A percentile compares a stretch with the other conserved stretches of the same genome.
These are phyloP conservation scores for Pulveroboletus sp. DNA, from an alignment of 768 basidiomycete genomes.

Conservation along the genomic window DNA sequence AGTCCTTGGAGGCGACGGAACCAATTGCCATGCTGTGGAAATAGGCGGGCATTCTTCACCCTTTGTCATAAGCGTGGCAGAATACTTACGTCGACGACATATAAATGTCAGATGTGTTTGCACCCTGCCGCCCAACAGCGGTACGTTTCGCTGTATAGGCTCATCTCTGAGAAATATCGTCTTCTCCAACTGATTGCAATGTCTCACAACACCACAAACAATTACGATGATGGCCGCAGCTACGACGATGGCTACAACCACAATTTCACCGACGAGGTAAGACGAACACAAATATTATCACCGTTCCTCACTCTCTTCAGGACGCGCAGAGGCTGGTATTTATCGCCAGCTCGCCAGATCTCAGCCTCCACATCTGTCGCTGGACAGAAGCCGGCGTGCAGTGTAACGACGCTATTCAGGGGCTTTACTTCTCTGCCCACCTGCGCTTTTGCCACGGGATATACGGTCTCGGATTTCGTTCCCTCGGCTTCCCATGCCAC, in stretches of 20 bases:
- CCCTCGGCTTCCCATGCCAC: conserved; percentile 13
- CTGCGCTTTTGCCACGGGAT: conserved; percentile 20
- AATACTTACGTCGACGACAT: background rate
- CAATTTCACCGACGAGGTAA: conserved; percentile 29
- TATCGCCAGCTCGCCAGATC: conserved; percentile 27
- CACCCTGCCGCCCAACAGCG: background rate
- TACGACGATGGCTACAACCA: conserved; percentile 25
- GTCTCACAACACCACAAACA: conserved; percentile 13
- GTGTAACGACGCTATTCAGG: conserved; percentile 18
- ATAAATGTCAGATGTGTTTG: conserved; percentile 15
- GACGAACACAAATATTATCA: background rate
- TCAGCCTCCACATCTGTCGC: conserved; percentile 20
- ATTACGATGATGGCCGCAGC: conserved; percentile 20
- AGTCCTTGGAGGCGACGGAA: conserved; percentile 5
- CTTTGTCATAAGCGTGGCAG: background rate
- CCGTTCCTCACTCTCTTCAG: conserved; percentile 14
- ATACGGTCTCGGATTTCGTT: conserved; percentile 2
- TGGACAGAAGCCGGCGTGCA: conserved; percentile 15
- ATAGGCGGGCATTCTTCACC: background rate
- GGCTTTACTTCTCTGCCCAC: conserved; percentile 14
- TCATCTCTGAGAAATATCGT: background rate
- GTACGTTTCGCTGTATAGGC: background rate
- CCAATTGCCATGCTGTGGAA: conserved; percentile 24
- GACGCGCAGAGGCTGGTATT: conserved; percentile 22
- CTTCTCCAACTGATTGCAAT: conserved; percentile 8